Percentiles rank a stretch among this genome's conserved stretches.
Evolutionary conservation across 345 rosid genomes (phyloP).

Genomic region (Citrus inodora): DNA sequence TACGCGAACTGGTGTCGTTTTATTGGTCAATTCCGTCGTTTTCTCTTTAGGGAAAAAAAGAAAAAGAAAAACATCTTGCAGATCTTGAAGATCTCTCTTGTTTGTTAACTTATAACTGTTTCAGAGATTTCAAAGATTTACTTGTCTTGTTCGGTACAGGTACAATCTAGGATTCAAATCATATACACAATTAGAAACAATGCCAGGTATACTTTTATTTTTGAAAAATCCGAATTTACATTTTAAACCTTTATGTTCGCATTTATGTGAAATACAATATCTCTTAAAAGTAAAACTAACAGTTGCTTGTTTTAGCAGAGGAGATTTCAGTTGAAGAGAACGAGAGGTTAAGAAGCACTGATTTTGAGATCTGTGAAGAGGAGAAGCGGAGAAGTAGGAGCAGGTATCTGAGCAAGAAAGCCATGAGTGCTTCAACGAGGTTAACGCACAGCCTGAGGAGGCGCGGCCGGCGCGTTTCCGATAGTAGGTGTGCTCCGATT

Average conservation of each 20-base stretch:
- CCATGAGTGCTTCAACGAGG: conserved; percentile 72
- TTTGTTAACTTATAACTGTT: neutral
- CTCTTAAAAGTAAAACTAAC: neutral
- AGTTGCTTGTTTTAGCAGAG: conserved; percentile 32
- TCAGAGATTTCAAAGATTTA: conserved; percentile 14
- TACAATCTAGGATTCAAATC: conserved; percentile 16
- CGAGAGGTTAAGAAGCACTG: conserved; percentile 39
- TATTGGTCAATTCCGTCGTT: conserved; percentile 12
- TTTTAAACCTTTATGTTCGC: neutral
- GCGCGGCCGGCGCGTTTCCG: conserved; percentile 64
- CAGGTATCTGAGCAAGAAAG: conserved; percentile 70
- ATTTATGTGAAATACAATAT: too few species aligned
- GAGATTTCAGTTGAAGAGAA: conserved; percentile 34
- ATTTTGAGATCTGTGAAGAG: conserved; percentile 60
- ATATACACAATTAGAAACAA: conserved; percentile 13
- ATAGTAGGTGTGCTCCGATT: conserved; percentile 43
- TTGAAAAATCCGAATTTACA: conserved; percentile 5
- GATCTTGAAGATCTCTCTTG: conserved; percentile 21
- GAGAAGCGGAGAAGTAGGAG: conserved; percentile 52
- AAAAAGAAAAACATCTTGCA: neutral
- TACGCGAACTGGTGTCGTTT: conserved; percentile 13
- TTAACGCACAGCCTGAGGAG: conserved; percentile 65
- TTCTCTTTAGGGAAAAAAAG: neutral
- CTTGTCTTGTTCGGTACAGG: conserved; percentile 22
- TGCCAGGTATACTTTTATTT: conserved; percentile 44